phyloP scores from a whole-genome alignment of 108 stramenopile genomes.

The Bacterosira constricta region DNA sequence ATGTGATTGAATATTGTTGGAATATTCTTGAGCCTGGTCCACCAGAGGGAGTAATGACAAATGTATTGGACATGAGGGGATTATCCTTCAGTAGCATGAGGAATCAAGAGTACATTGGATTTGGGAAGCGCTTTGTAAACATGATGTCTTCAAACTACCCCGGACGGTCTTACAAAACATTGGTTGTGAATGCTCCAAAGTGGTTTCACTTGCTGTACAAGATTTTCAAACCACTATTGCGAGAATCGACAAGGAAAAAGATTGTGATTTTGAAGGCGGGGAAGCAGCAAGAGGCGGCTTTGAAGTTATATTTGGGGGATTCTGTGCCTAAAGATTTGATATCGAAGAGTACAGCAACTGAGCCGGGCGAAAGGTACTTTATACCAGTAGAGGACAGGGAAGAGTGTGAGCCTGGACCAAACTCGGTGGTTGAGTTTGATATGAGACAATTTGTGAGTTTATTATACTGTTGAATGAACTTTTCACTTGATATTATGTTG shows the following conservation, averaged over 20 bases:
- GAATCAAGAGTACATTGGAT: constrained; percentile 59
- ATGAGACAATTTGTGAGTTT: constrained; percentile 56
- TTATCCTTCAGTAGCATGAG: constrained; percentile 50
- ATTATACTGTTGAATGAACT: not conserved
- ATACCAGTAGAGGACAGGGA: constrained; percentile 26
- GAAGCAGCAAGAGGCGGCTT: constrained; percentile 54
- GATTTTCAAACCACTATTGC: constrained; percentile 66
- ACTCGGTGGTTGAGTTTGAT: constrained; percentile 40
- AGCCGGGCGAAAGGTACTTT: constrained; percentile 15
- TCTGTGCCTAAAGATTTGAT: constrained; percentile 46
- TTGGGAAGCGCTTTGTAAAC: constrained; percentile 64
- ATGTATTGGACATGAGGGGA: constrained; percentile 75
- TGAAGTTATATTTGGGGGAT: constrained; percentile 59
- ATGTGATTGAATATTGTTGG: constrained; percentile 81
- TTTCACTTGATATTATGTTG: not conserved
- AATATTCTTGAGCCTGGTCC: constrained; percentile 68
- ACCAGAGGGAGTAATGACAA: constrained; percentile 70
- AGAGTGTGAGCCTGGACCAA: constrained; percentile 48
- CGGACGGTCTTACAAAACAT: constrained; percentile 68
- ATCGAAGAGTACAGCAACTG: constrained; percentile 5
- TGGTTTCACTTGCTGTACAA: constrained; percentile 77
- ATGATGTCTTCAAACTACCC: constrained; percentile 80
- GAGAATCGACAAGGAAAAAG: constrained; percentile 77
- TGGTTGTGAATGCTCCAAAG: constrained; percentile 75
- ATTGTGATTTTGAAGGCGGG: constrained; percentile 64